Evolutionary conservation across 148 eudicot genomes (phyloP).

Genomic region (Arctostaphylos glauca): DNA sequence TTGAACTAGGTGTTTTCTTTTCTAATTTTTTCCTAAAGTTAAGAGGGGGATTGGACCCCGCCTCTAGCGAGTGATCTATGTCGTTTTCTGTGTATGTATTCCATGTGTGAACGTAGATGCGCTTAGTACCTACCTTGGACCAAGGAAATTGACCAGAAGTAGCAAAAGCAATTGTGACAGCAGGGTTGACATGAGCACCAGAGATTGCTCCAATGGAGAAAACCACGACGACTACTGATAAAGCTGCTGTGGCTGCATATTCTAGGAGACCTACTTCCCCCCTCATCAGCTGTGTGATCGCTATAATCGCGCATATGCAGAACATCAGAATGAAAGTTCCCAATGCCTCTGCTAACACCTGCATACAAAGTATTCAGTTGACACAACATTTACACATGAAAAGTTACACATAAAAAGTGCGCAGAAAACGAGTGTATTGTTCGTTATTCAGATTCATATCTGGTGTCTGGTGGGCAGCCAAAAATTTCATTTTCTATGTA

Average conservation of each 20-base stretch:
- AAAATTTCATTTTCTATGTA: background rate
- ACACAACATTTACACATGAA: background rate
- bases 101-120: background rate
- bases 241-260: conserved; percentile 70
- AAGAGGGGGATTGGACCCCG: background rate
- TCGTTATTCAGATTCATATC: background rate
- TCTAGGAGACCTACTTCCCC: conserved; percentile 54
- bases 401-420: background rate
- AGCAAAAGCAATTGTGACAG: conserved; percentile 82
- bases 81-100: background rate
- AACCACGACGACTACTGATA: conserved; percentile 55
- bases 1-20: background rate
- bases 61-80: background rate
- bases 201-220: conserved; percentile 63
- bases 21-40: background rate
- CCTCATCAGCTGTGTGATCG: conserved; percentile 45
- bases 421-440: background rate
- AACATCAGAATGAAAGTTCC: conserved; percentile 76
- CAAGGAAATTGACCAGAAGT: conserved; percentile 73
- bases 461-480: background rate
- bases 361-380: conserved; percentile 13
- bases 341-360: conserved; percentile 63
- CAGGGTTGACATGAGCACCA: conserved; percentile 93
- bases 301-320: conserved; percentile 62
- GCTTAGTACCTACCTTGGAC: conserved; percentile 47